Percentiles rank a stretch among this genome's conserved stretches.
phyloP scores from a whole-genome alignment of 257 asterid species.

The Jasminum sambac region DNA sequence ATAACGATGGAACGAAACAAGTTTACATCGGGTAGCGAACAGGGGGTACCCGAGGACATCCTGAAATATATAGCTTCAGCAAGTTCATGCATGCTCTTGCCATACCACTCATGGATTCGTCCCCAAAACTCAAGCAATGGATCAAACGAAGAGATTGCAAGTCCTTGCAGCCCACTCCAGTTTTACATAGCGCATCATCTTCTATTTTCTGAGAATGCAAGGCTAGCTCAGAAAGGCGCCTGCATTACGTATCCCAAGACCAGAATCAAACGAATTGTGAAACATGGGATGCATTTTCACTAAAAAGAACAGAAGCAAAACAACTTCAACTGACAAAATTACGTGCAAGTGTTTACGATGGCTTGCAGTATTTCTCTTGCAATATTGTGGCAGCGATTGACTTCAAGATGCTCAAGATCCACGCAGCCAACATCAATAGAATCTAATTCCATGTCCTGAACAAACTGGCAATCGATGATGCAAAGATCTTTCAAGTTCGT shows the following conservation, averaged over 20 bases:
- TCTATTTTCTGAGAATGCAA: constrained; percentile 77
- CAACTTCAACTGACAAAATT: constrained; percentile 17
- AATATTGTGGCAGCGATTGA: constrained; percentile 84
- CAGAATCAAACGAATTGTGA: constrained; percentile 15
- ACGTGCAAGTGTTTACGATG: constrained; percentile 74
- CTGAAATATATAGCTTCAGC: constrained; percentile 81
- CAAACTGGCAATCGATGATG: constrained; percentile 73
- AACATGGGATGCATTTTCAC: background rate
- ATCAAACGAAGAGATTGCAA: constrained; percentile 90
- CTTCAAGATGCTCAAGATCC: constrained; percentile 80
- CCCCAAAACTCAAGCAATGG: constrained; percentile 83
- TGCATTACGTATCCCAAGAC: constrained; percentile 37
- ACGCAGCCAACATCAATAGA: constrained; percentile 72
- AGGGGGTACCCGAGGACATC: constrained; percentile 75
- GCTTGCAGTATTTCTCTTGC: constrained; percentile 73
- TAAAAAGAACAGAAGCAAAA: background rate
- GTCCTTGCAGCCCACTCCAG: constrained; percentile 81
- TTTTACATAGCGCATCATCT: constrained; percentile 62
- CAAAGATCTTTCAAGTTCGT: constrained; percentile 71
- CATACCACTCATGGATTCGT: constrained; percentile 71
- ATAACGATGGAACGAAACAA: background rate
- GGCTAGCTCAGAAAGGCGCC: constrained; percentile 75
- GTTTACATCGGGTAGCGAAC: background rate
- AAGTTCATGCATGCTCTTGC: constrained; percentile 79
- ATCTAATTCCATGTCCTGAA: constrained; percentile 66